These are phyloP conservation scores for Citrullus colocynthis DNA, from an alignment of 306 rosid species.

Conservation along the genomic window DNA sequence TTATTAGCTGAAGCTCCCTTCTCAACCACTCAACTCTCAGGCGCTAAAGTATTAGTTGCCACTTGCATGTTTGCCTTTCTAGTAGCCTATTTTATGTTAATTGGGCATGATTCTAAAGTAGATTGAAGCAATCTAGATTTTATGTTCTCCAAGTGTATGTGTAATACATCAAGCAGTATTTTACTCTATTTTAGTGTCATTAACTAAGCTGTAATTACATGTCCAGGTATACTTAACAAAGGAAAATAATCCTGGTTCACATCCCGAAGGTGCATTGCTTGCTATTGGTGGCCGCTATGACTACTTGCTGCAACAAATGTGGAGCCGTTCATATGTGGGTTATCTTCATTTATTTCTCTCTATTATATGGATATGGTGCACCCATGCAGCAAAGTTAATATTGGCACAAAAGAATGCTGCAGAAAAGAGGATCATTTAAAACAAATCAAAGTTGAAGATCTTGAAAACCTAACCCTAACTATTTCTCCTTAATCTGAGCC, in stretches of 20 bases:
- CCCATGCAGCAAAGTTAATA: constrained; percentile 3
- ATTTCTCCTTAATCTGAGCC: neutral
- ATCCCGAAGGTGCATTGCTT: constrained; percentile 62
- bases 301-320: constrained; percentile 59
- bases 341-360: constrained; percentile 8
- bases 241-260: constrained; percentile 62
- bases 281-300: constrained; percentile 91
- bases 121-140: neutral
- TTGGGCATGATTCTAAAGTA: neutral
- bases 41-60: neutral
- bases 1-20: neutral
- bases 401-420: neutral
- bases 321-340: constrained; percentile 59
- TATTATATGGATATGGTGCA: constrained; percentile 6
- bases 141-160: neutral
- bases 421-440: neutral
- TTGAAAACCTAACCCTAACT: neutral
- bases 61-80: neutral
- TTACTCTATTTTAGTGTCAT: neutral
- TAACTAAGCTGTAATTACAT: constrained; percentile 20
- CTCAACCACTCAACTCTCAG: neutral
- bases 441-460: neutral
- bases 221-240: constrained; percentile 69
- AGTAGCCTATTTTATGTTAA: neutral
- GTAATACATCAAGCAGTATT: neutral